Conservation (phyloP, 768 basidiomycete genomes). For the Clitopilus hobsonii region DNA sequence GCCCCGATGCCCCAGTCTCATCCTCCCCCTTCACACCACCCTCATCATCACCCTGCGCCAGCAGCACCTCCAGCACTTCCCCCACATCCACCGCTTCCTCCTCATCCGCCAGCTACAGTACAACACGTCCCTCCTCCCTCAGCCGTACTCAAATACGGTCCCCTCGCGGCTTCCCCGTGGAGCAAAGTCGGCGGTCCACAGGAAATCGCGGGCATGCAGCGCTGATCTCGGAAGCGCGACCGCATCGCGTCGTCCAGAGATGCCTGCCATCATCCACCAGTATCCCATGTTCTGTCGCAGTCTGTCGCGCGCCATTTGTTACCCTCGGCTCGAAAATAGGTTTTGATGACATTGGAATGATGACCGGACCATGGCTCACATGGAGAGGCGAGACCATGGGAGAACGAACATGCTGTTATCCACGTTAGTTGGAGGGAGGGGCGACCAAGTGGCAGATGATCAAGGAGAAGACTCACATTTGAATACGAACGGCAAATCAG, state of each 20-base stretch:
- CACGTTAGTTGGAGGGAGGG: background rate
- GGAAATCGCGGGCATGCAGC: slow-evolving; percentile 59
- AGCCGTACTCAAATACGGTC: slow-evolving; percentile 56
- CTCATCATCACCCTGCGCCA: slow-evolving; percentile 5
- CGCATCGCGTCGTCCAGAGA: slow-evolving; percentile 1
- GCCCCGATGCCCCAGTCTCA: slow-evolving; percentile 19
- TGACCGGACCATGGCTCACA: background rate
- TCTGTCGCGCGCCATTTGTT: too few species aligned
- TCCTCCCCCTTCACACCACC: slow-evolving; percentile 18
- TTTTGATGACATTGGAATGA: background rate
- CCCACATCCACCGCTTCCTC: slow-evolving; percentile 19
- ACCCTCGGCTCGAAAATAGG: background rate
- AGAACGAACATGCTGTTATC: too few species aligned
- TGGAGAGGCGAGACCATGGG: background rate
- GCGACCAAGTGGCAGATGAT: background rate
- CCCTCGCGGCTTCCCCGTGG: slow-evolving; percentile 57
- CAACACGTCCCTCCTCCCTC: slow-evolving; percentile 15
- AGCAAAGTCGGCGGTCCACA: slow-evolving; percentile 72
- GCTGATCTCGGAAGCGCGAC: slow-evolving; percentile 32
- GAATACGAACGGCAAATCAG: background rate
- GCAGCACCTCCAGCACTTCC: slow-evolving; percentile 15
- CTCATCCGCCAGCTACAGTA: slow-evolving; percentile 14
- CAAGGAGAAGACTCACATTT: background rate
- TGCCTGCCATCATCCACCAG: background rate
- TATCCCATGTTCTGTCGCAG: too few species aligned